Conservation (phyloP, 768 basidiomycete genomes). For the Chalciporus pseudorubinellus region DNA sequence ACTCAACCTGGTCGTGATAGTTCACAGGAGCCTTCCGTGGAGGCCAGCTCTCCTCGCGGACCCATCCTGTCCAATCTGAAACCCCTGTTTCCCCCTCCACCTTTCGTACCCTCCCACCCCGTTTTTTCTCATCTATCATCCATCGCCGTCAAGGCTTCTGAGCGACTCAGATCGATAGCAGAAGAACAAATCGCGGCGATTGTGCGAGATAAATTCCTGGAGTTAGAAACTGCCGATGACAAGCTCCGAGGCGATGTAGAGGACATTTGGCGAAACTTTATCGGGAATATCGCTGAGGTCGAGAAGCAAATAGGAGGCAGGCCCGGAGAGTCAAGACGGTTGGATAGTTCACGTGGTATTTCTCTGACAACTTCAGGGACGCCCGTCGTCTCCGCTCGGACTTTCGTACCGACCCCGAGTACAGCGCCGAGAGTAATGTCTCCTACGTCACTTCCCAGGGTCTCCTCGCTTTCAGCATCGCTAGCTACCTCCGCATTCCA, state of each 20-base stretch:
- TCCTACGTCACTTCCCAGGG: conserved; percentile 37
- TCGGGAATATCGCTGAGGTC: conserved; percentile 43
- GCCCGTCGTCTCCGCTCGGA: conserved; percentile 44
- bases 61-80: conserved; percentile 52
- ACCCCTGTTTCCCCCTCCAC: conserved; percentile 69
- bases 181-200: conserved; percentile 57
- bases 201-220: conserved; percentile 51
- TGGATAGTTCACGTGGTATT: conserved; percentile 23
- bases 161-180: conserved; percentile 50
- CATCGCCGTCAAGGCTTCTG: conserved; percentile 54
- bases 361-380: conserved; percentile 22
- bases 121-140: conserved; percentile 64
- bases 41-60: conserved; percentile 20
- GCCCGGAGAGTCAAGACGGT: conserved; percentile 13
- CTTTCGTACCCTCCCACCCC: conserved; percentile 73
- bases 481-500: conserved; percentile 59
- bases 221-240: conserved; percentile 55
- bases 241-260: conserved; percentile 58
- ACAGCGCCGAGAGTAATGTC: conserved; percentile 37
- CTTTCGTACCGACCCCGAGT: conserved; percentile 52
- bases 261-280: conserved; percentile 59
- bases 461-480: conserved; percentile 72
- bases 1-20: conserved; percentile 25
- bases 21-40: conserved; percentile 26
- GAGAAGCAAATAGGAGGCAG: conserved; percentile 37